A percentile compares a stretch with the other conserved stretches of the same genome.
These are phyloP conservation scores for Hanseniaspora mollemarum DNA, from an alignment of 805 yeast species.

Conservation along the genomic window DNA sequence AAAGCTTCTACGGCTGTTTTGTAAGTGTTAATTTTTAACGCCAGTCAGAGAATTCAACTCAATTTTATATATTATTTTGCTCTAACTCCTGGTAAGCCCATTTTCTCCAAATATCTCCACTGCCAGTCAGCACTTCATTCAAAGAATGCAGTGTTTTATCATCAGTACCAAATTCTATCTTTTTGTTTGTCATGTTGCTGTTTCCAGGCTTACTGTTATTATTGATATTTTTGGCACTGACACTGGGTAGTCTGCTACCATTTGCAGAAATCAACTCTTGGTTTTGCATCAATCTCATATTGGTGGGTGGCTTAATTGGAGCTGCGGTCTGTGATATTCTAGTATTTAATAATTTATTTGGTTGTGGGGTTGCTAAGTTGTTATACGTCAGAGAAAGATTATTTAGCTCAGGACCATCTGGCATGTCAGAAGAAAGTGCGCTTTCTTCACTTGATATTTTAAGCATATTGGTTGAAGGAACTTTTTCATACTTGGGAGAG, in stretches of 20 bases:
- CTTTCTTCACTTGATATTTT: background rate
- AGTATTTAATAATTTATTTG: background rate
- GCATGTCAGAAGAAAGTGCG: background rate
- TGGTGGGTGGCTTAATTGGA: background rate
- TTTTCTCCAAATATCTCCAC: constrained; percentile 81
- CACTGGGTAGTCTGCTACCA: background rate
- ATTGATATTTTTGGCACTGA: background rate
- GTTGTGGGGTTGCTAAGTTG: background rate
- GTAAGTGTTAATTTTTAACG: too few relatives aligned
- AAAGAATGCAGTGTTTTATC: constrained; percentile 47
- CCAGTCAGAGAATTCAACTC: too few relatives aligned
- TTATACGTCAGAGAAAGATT: background rate
- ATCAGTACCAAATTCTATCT: constrained; percentile 29
- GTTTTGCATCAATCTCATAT: background rate
- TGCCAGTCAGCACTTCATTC: constrained; percentile 60
- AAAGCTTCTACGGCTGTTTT: too few relatives aligned
- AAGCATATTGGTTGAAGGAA: background rate
- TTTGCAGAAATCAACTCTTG: background rate
- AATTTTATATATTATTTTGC: constrained; percentile 28
- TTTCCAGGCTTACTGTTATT: background rate
- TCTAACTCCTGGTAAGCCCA: constrained; percentile 58
- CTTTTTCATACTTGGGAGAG: background rate
- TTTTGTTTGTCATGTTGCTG: constrained; percentile 2
- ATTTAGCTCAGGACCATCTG: background rate
- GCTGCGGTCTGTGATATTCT: background rate